phyloP scores from a whole-genome alignment of 2,329 filamentous ascomycete species.

The Trichophyton simii region DNA sequence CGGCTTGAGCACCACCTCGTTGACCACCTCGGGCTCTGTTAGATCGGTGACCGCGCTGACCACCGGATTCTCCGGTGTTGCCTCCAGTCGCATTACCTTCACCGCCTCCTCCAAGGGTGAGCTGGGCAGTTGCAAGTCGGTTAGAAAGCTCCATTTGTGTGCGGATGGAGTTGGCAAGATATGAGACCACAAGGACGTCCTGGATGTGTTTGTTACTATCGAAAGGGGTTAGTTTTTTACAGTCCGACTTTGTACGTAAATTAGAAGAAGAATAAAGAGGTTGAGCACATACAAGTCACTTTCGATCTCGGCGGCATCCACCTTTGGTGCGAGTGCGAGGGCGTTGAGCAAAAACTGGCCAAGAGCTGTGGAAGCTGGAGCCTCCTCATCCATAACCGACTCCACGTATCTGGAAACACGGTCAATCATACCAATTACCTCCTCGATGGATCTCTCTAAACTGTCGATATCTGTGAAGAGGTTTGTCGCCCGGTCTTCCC shows the following conservation, averaged over 20 bases:
- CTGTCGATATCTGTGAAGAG: constrained; percentile 82
- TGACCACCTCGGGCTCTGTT: constrained; percentile 34
- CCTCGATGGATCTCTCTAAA: constrained; percentile 72
- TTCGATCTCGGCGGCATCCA: constrained; percentile 80
- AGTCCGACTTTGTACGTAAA: constrained; percentile 16
- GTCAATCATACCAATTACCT: constrained; percentile 80
- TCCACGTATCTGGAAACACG: constrained; percentile 85
- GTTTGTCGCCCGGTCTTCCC: constrained; percentile 58
- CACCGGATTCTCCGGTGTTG: constrained; percentile 21
- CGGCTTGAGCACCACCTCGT: constrained; percentile 27
- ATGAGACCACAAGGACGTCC: constrained; percentile 94
- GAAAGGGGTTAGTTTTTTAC: constrained; percentile 15
- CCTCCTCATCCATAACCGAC: constrained; percentile 78
- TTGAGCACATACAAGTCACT: constrained; percentile 60
- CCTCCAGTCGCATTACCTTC: constrained; percentile 23
- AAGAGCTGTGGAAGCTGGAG: constrained; percentile 75
- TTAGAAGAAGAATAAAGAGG: background rate
- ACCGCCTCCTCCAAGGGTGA: constrained; percentile 44
- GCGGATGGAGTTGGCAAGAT: constrained; percentile 95
- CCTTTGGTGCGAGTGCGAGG: constrained; percentile 85
- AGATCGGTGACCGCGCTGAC: constrained; percentile 25
- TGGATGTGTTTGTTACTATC: constrained; percentile 93
- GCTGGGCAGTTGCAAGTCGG: constrained; percentile 69
- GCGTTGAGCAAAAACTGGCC: constrained; percentile 94
- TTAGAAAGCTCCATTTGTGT: constrained; percentile 98